Conservation (phyloP, 768 basidiomycete genomes). For the Trametes meyenii region DNA sequence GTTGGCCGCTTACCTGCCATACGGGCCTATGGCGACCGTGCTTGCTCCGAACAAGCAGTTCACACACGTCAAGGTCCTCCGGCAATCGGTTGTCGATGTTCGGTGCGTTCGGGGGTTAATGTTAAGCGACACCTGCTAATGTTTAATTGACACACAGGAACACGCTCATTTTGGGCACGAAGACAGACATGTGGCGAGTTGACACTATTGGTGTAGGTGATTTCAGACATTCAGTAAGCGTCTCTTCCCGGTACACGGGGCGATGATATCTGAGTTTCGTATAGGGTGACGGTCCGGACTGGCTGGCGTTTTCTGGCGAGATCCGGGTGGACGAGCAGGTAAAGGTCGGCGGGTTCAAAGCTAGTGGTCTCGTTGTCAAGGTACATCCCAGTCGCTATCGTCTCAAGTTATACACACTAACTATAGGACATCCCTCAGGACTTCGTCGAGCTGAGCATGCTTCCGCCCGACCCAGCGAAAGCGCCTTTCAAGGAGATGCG, state of each 20-base stretch:
- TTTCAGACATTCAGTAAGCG: conserved; percentile 58
- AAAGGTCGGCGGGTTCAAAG: conserved; percentile 64
- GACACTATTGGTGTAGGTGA: conserved; percentile 65
- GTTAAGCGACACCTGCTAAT: background rate
- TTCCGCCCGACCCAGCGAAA: conserved; percentile 56
- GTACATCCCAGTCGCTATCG: conserved; percentile 37
- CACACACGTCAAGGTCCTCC: conserved; percentile 63
- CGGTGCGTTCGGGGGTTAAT: conserved; percentile 35
- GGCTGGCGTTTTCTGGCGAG: conserved; percentile 64
- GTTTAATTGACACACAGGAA: conserved; percentile 40
- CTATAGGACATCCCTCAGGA: conserved; percentile 47
- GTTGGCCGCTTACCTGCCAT: conserved; percentile 62
- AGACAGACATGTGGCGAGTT: conserved; percentile 71
- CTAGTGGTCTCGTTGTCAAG: conserved; percentile 64
- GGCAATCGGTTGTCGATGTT: conserved; percentile 71
- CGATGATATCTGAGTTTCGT: background rate
- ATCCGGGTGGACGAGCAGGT: conserved; percentile 52
- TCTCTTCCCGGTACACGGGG: background rate
- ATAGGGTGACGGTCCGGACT: conserved; percentile 67
- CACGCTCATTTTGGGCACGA: conserved; percentile 49
- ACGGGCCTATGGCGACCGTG: conserved; percentile 48
- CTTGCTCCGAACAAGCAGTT: conserved; percentile 28
- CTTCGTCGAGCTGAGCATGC: conserved; percentile 62
- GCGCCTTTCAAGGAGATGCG: conserved; percentile 63
- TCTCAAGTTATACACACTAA: too few relatives aligned